Evolutionary conservation across 306 rosid species (phyloP), one percentile per base, ranked within the genome.

Genomic region (Lathyrus sativus): DNA sequence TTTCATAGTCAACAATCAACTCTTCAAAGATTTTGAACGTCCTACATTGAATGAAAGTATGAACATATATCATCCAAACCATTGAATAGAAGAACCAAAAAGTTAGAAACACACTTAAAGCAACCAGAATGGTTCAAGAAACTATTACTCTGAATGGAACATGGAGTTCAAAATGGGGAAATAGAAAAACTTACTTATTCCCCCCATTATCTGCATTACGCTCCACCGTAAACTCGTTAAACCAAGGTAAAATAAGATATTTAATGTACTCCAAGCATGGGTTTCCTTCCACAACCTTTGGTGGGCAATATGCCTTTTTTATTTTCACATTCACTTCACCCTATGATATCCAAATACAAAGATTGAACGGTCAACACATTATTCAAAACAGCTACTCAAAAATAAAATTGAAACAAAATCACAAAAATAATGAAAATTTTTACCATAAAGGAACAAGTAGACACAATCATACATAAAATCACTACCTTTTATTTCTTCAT

Each of bases 301-400:
- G 96, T 2, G 93, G 98, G 82, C 96, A 92, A 69, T 82, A 90
- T 9, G 96, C 98, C 71, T 86, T 86, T 84, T 90, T 85, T 41
- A 90, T 82, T 85, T 92, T 92, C 74, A 76, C 58, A 74, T 85
- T 90, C 87, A 88, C 98, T 48, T 90, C 93, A 3, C 85, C 93
- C 98, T 90, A 57, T 33, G 43, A 65, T 37, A 62, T 60, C 61
- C 70, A 72, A 38, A 59, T 7, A 79, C 56, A 55, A 58, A 59
- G 43, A 33, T 48, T 42, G 51, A 46, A 18, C 68, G 13, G 68
- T 24, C 48, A 78, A 15, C 22, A 24, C 14, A 31, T 53, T 39
- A 35, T 70, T 53, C 4, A 53, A 19, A 51, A 19, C n/a, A 19
- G n/a, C n/a, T 9, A 10, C 19, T 51, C 31, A 19, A 19, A 19